Base-by-base conservation (phyloP, 805 yeast species). In the Metschnikowia cerradonensis region DNA sequence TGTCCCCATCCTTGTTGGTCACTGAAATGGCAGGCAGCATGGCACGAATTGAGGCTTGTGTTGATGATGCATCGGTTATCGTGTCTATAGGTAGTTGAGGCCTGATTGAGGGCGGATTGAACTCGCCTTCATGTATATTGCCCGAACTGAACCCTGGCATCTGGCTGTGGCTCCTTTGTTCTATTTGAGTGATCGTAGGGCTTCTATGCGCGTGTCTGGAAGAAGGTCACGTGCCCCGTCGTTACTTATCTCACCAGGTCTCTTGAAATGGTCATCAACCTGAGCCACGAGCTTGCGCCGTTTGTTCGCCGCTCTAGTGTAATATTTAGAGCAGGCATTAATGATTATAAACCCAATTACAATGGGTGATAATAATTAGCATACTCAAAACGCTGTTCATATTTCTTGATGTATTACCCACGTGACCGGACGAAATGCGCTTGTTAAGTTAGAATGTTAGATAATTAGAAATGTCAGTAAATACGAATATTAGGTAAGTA, bases 91-190 rank as follows among this genome's bases (percentile, higher is more conserved):
- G 72, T 19, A 68, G 53, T 3, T 53, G 51, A 3, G 61, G 62
- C 22, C 71, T 55, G 4, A 61, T 56, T 2, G 67, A 68, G 20
- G 60, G 55, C 35, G 61, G 62, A 4, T 62, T 60, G 43, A 60
- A 67, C 48, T 69, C 73, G 4, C 72, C 73, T 52, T 70, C 75
- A 45, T 70, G 75, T 4, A 66, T 67, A 32, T 55, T 60, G 10
- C 63, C 64, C 8, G 50, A 35, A n/a, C 50, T 39, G 30, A 56
- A 56, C 10, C 48, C 50, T 7, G 54, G 45, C 59, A 56, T 56
- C 31, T 22, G n/a, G 11, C 35, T 15, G 17, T 14, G 7, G 33
- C 31, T 43, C 3, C 19, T 19, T 17, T 6, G 20, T 22, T 17
- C 19, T 20, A 14, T 26, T 19, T 4, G 7, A 19, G 45, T 41